Conservation (phyloP, 169 alveolate genomes). For the Amoebophrya sp. region DNA sequence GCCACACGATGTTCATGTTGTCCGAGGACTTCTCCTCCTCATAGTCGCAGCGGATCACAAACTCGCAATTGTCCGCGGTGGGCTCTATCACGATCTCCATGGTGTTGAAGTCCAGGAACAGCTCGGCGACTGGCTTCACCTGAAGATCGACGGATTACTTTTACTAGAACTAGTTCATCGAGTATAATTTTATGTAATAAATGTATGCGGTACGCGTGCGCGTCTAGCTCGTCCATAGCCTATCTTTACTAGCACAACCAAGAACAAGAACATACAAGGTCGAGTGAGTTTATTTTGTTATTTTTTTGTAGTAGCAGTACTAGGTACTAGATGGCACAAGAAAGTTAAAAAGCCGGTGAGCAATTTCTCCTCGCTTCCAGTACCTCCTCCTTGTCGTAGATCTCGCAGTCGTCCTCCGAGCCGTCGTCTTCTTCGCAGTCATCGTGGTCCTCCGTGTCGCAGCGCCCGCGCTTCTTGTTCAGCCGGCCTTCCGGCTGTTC, state of each 20-base stretch:
- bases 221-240: no score
- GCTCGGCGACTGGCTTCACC: slow-evolving; percentile 14
- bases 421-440: not conserved
- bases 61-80: slow-evolving; percentile 11
- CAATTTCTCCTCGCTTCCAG: no score
- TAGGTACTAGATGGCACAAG: no score
- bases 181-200: no score
- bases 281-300: no score
- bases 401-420: slow-evolving; percentile 4
- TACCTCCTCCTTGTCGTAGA: slow-evolving; percentile 5
- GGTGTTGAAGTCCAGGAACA: slow-evolving; percentile 9
- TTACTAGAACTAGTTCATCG: no score
- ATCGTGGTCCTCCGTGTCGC: not conserved
- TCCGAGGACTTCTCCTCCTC: slow-evolving; percentile 6
- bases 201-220: no score
- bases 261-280: no score
- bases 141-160: no score
- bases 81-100: slow-evolving; percentile 9
- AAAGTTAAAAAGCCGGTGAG: no score
- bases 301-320: no score
- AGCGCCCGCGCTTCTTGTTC: not conserved
- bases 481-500: slow-evolving; percentile 8
- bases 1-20: not conserved
- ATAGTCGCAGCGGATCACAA: not conserved
- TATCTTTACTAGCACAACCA: no score